Evolutionary conservation across 139 green algal species (phyloP).

Genomic region (Chlamydomonas asymmetrica): DNA sequence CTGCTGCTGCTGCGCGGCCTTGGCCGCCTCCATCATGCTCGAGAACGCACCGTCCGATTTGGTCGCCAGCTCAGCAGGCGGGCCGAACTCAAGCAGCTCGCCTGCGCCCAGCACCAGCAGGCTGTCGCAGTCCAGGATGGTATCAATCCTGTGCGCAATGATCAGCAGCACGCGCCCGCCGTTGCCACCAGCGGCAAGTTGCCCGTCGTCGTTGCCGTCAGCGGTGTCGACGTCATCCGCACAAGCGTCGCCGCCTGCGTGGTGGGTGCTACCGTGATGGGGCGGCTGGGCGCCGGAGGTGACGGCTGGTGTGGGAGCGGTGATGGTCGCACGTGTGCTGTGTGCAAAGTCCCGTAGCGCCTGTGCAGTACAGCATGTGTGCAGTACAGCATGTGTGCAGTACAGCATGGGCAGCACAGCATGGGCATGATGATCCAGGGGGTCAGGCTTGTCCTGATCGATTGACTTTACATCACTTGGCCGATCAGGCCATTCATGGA

Average conservation of each 20-base stretch:
- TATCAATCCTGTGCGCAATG: slow-evolving; percentile 83
- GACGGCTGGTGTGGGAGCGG: not conserved
- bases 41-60: too few relatives aligned
- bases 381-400: too few relatives aligned
- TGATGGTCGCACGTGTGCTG: not conserved
- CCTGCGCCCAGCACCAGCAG: slow-evolving; percentile 79
- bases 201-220: not conserved
- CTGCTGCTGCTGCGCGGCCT: too few relatives aligned
- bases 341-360: slow-evolving; percentile 44
- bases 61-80: slow-evolving; percentile 54
- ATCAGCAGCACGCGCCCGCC: slow-evolving; percentile 66
- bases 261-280: too few relatives aligned
- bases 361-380: too few relatives aligned
- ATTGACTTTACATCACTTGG: not conserved
- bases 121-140: slow-evolving; percentile 84
- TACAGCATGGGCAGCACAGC: too few relatives aligned
- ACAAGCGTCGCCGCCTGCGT: too few relatives aligned
- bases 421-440: not conserved
- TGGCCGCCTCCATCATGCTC: too few relatives aligned
- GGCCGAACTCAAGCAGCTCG: slow-evolving; percentile 70
- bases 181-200: not conserved
- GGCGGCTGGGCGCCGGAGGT: too few relatives aligned
- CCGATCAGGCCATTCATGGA: too few relatives aligned
- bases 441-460: not conserved
- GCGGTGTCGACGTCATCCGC: not conserved